These are phyloP conservation scores for Globisporangium spinosum DNA, from an alignment of 352 stramenopile genomes.

Conservation along the genomic window DNA sequence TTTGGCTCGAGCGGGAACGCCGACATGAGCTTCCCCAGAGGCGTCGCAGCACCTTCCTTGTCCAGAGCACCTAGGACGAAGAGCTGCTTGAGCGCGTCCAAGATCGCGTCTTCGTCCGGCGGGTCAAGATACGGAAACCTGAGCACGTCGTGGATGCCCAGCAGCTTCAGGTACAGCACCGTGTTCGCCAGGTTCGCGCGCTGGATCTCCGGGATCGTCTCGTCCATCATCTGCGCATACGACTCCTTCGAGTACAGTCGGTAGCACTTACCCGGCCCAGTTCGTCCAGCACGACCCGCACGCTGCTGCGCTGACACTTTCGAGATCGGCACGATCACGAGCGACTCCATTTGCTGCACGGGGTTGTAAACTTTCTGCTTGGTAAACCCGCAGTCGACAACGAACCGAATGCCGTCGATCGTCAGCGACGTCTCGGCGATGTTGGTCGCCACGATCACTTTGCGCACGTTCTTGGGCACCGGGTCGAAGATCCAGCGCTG, in stretches of 20 bases:
- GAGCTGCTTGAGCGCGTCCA: conserved; percentile 78
- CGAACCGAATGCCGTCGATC: conserved; percentile 93
- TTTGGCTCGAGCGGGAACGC: conserved; percentile 82
- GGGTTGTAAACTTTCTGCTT: conserved; percentile 94
- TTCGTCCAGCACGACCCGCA: conserved; percentile 94
- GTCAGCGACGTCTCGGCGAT: conserved; percentile 97
- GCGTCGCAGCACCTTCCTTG: conserved; percentile 42
- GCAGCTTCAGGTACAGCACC: conserved; percentile 88
- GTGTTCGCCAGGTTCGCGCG: conserved; percentile 92
- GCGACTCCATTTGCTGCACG: conserved; percentile 62
- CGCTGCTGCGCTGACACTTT: conserved; percentile 93
- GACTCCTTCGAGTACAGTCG: conserved; percentile 97
- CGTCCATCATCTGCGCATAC: conserved; percentile 95
- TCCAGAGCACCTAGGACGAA: conserved; percentile 65
- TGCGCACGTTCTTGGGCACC: conserved; percentile 81
- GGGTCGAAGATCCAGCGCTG: conserved; percentile 94
- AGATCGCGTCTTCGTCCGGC: conserved; percentile 59
- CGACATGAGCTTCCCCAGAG: conserved; percentile 74
- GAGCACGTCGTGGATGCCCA: conserved; percentile 72
- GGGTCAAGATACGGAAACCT: conserved; percentile 68
- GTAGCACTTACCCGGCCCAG: conserved; percentile 96
- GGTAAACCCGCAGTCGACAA: conserved; percentile 75
- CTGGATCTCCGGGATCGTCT: conserved; percentile 98
- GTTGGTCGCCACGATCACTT: conserved; percentile 89
- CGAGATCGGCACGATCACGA: conserved; percentile 95